Percentiles rank a stretch among this genome's conserved stretches.
Conservation (phyloP, 495 filamentous ascomycete genomes). For the Podospora comata region DNA sequence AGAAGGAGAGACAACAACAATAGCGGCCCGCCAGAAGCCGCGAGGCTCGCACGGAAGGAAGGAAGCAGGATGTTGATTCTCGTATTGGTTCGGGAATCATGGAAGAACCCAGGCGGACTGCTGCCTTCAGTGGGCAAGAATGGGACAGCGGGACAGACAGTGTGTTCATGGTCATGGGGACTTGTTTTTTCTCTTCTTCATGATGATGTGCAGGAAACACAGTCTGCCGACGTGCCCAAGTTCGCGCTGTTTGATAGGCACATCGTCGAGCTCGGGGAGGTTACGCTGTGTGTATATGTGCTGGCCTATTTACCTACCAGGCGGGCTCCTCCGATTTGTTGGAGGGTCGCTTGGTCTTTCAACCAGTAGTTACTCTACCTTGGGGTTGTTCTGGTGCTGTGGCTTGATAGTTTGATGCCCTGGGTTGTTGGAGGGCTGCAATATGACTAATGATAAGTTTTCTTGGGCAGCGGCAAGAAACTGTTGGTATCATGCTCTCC, state of each 20-base stretch:
- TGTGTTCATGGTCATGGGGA: neutral
- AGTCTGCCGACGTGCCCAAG: neutral
- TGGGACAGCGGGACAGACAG: neutral
- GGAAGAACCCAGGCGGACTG: neutral
- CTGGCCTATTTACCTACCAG: neutral
- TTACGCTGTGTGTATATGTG: neutral
- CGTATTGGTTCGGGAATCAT: neutral
- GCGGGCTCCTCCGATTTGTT: neutral
- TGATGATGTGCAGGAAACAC: neutral
- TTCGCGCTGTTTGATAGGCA: neutral
- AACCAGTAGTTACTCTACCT: no score
- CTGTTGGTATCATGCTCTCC: no score
- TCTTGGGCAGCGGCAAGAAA: no score
- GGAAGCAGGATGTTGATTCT: neutral
- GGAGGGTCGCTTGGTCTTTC: no score
- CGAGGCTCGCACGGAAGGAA: neutral
- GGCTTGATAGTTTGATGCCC: no score
- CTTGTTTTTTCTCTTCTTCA: neutral
- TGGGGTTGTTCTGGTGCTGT: no score
- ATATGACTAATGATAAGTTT: no score
- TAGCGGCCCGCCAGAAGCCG: neutral
- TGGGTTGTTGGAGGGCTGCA: no score
- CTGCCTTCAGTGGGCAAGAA: neutral
- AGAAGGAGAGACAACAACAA: neutral
- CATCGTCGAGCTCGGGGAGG: neutral